Percentiles rank a stretch among this genome's conserved stretches.
Evolutionary conservation across 805 yeast species (phyloP).

Genomic region (Myxozyma neglecta): DNA sequence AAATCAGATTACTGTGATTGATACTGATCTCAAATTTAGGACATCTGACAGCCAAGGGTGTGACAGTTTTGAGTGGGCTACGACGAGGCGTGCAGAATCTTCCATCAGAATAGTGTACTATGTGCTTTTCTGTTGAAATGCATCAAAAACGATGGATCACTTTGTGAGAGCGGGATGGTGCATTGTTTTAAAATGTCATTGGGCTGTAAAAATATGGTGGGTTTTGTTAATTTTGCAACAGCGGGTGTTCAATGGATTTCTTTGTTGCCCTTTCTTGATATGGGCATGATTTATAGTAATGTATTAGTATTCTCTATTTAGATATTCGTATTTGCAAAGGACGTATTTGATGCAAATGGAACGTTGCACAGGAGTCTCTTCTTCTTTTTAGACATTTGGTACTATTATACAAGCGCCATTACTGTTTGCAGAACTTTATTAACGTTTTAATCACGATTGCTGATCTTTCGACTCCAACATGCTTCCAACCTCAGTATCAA

Average conservation of each 20-base stretch:
- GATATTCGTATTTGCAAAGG: too few species aligned
- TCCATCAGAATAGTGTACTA: not conserved
- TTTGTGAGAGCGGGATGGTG: not conserved
- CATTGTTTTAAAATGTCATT: not conserved
- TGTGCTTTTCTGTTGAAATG: not conserved
- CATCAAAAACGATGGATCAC: not conserved
- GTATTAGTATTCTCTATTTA: not conserved
- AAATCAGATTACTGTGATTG: not conserved
- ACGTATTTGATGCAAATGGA: too few species aligned
- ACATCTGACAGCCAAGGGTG: slow-evolving; percentile 27
- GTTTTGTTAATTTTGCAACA: not conserved
- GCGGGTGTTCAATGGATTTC: not conserved
- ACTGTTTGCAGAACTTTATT: not conserved
- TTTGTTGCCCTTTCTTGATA: not conserved
- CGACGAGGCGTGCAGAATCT: slow-evolving; percentile 25
- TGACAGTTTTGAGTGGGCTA: slow-evolving; percentile 18
- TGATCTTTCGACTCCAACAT: not conserved
- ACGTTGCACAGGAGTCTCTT: too few species aligned
- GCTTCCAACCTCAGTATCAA: not conserved
- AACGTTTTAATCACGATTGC: not conserved
- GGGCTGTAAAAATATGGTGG: not conserved
- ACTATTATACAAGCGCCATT: too few species aligned
- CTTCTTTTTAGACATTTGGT: too few species aligned
- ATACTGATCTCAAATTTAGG: not conserved
- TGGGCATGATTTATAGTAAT: not conserved